Base-by-base conservation (phyloP, 2,329 filamentous ascomycete species). In the Ramularia endophylla region DNA sequence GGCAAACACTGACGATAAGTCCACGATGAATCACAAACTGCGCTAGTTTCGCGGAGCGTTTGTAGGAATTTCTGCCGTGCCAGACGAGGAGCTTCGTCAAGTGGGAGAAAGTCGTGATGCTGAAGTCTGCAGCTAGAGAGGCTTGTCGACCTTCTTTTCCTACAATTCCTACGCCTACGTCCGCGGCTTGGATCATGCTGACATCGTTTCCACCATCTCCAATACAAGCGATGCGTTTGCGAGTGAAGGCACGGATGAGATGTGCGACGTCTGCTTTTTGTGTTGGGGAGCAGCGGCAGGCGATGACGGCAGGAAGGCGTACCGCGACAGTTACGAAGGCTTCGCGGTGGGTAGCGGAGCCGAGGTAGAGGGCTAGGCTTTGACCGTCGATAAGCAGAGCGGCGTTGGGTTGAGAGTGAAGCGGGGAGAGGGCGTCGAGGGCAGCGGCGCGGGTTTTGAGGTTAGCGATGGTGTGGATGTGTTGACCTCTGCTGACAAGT, bases 1-100 rank as follows among this genome's bases (percentile, higher is more conserved):
- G 92, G 57, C 89, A 95, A 19, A 97, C 88, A 40, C 80, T 83
- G 58, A 98, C 94, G 58, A 98, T 95, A 32, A 98, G 72, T 37
- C 92, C 92, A 57, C 92, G 85, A 62, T 98, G 94, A 56, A 98
- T 98, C 56, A 98, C 90, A 65, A 98, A 98, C 63, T 97, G 94
- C 1, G 87, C 88, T 17, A 98, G 77, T 67, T 98, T 98, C 19
- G 92, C 92, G 44, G 81, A 87, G 33, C 94, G 80, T 66, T 97
- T 97, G 73, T 98, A 98, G 55, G 83, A 90, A 67, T 98, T 98
- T 22, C 94, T 81, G 1, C 92, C 92, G 62, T 98, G 94, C 92
- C 94, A 98, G 27, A 98, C 88, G n/a, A 98, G 77, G 1, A 98
- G 76, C 65, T 97, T 98, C 36, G 90, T 94, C 15, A 98, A 70